A percentile compares a stretch with the other conserved stretches of the same genome.
These are phyloP conservation scores for Erodium chrysanthum DNA, from an alignment of 441 rosid species.

Conservation along the genomic window DNA sequence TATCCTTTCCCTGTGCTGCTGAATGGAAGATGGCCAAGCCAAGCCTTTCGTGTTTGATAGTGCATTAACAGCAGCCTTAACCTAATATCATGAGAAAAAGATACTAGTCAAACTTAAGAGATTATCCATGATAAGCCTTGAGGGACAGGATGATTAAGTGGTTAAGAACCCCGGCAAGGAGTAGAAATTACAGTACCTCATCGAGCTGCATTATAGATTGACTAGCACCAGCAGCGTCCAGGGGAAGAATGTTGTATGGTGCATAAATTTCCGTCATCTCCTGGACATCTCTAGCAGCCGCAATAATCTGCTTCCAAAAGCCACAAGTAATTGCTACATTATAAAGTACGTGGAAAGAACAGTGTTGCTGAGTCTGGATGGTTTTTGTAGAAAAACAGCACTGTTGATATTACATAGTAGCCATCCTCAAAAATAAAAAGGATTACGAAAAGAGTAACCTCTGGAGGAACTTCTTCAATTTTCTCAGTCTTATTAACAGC, in stretches of 20 bases:
- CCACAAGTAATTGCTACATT: slow-evolving; percentile 10
- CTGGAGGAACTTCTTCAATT: slow-evolving; percentile 98
- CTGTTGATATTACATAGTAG: not conserved
- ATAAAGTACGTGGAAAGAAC: not conserved
- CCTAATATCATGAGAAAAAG: not conserved
- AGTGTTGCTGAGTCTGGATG: not conserved
- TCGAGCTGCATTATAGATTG: slow-evolving; percentile 92
- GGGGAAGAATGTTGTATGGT: slow-evolving; percentile 92
- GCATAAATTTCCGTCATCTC: slow-evolving; percentile 89
- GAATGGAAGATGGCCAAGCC: slow-evolving; percentile 75
- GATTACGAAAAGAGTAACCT: slow-evolving; percentile 35
- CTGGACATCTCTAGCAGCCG: slow-evolving; percentile 95
- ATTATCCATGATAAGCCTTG: not conserved
- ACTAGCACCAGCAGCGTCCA: slow-evolving; percentile 85
- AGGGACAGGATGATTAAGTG: not conserved
- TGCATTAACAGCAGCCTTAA: slow-evolving; percentile 73
- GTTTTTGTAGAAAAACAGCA: not conserved
- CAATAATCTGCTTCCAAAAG: slow-evolving; percentile 60
- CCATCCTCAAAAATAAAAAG: not conserved
- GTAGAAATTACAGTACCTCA: slow-evolving; percentile 41
- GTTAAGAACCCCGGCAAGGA: not conserved
- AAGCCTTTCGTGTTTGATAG: slow-evolving; percentile 74
- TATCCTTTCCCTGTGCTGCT: slow-evolving; percentile 20
- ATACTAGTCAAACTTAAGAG: not conserved
- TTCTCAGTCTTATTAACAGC: slow-evolving; percentile 94